Percentiles rank a stretch among this genome's conserved stretches.
These are phyloP conservation scores for Juglanconis juglandina DNA, from an alignment of 2,329 filamentous ascomycete genomes.

Conservation along the genomic window DNA sequence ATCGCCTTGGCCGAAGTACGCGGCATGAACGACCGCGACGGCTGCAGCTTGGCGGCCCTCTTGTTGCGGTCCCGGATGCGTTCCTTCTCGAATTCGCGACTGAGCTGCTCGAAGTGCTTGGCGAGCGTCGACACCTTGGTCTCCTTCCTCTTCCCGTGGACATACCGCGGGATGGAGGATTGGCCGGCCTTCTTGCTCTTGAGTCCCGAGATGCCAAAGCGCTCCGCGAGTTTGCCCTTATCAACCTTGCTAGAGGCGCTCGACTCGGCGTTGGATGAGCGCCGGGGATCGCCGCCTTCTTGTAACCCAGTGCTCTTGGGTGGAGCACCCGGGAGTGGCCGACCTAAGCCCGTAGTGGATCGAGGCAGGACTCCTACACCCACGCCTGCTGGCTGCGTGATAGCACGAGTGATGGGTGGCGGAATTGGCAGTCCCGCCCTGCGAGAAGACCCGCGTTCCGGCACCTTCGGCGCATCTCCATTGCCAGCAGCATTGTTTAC, in stretches of 20 bases:
- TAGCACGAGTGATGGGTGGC: slow-evolving; percentile 51
- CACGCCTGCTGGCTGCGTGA: slow-evolving; percentile 49
- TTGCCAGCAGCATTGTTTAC: slow-evolving; percentile 20
- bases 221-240: slow-evolving; percentile 69
- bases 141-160: slow-evolving; percentile 65
- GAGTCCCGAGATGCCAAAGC: slow-evolving; percentile 62
- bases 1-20: slow-evolving; percentile 91
- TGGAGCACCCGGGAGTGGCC: slow-evolving; percentile 36
- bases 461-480: slow-evolving; percentile 3
- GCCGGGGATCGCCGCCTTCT: slow-evolving; percentile 29
- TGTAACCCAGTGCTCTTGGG: slow-evolving; percentile 27
- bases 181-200: slow-evolving; percentile 56
- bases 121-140: slow-evolving; percentile 87
- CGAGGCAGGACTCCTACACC: slow-evolving; percentile 45
- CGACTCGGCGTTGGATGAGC: slow-evolving; percentile 32
- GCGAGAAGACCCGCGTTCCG: slow-evolving; percentile 40
- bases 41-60: slow-evolving; percentile 69
- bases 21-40: slow-evolving; percentile 76
- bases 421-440: slow-evolving; percentile 44
- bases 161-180: slow-evolving; percentile 87
- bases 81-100: slow-evolving; percentile 94
- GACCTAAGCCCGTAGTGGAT: slow-evolving; percentile 42
- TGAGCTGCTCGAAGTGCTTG: slow-evolving; percentile 94
- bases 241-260: slow-evolving; percentile 49
- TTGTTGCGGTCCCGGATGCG: slow-evolving; percentile 80